These are phyloP conservation scores for Aspergillus quadrilineatus DNA, from an alignment of 2,329 filamentous ascomycete genomes.

Conservation along the genomic window DNA sequence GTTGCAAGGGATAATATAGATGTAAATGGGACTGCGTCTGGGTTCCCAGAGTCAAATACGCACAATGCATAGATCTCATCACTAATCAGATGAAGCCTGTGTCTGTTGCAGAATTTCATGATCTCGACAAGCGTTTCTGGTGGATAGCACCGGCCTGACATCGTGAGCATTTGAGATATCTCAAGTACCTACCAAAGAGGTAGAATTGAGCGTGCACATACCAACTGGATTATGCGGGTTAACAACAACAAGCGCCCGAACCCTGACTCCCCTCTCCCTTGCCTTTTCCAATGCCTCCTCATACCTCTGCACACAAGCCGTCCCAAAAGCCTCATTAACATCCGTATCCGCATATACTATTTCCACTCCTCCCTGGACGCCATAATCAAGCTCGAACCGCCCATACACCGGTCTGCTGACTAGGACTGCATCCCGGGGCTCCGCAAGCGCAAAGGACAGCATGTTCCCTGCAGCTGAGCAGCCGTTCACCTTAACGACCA, in stretches of 20 bases:
- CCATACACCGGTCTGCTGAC: conserved; percentile 50
- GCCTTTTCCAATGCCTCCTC: conserved; percentile 38
- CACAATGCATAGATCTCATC: conserved; percentile 60
- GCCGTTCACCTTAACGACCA: conserved; percentile 45
- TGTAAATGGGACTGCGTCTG: conserved; percentile 40
- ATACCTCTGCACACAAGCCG: conserved; percentile 34
- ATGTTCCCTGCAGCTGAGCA: conserved; percentile 45
- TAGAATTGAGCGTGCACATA: conserved; percentile 12
- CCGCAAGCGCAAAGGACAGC: conserved; percentile 44
- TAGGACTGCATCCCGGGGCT: conserved; percentile 49
- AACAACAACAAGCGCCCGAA: conserved; percentile 44
- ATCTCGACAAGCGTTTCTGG: conserved; percentile 43
- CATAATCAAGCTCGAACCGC: conserved; percentile 51
- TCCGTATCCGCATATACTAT: conserved; percentile 42
- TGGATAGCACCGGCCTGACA: conserved; percentile 46
- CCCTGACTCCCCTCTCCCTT: conserved; percentile 29
- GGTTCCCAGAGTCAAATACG: conserved; percentile 44
- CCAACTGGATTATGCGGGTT: conserved; percentile 49
- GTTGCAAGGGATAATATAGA: conserved; percentile 48
- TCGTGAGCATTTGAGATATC: conserved; percentile 9
- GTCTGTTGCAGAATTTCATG: conserved; percentile 50
- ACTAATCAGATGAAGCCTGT: conserved; percentile 54
- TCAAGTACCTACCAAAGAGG: too few species aligned
- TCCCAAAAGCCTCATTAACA: conserved; percentile 40
- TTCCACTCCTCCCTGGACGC: conserved; percentile 42